These are phyloP conservation scores for Xerocomus spinulosus DNA, from an alignment of 768 basidiomycete genomes.

Conservation along the genomic window DNA sequence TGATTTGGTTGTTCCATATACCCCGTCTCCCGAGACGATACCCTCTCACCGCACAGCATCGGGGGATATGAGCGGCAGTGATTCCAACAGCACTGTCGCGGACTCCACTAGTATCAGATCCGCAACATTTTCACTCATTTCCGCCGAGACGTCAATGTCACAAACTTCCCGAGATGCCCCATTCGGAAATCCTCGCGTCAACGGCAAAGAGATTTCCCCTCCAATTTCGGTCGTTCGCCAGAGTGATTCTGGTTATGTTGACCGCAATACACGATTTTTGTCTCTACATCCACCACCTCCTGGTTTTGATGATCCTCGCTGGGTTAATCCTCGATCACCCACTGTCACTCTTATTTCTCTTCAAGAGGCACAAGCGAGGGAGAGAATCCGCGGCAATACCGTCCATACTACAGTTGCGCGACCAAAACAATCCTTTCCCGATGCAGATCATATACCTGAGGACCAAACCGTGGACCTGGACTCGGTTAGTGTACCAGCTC, in stretches of 20 bases:
- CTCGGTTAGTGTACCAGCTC: conserved; percentile 14
- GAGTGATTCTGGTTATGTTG: conserved; percentile 23
- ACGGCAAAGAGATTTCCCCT: conserved; percentile 53
- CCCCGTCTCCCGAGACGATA: conserved; percentile 28
- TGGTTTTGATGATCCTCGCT: conserved; percentile 39
- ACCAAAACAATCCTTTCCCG: conserved; percentile 30
- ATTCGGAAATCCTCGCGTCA: conserved; percentile 26
- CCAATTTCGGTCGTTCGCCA: conserved; percentile 43
- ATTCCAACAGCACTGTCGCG: conserved; percentile 51
- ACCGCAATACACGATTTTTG: conserved; percentile 28
- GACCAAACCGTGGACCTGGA: conserved; percentile 24
- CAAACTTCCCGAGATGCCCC: conserved; percentile 16
- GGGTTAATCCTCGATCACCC: conserved; percentile 47
- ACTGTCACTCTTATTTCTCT: conserved; percentile 67
- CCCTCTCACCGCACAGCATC: conserved; percentile 29
- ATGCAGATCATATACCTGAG: conserved; percentile 29
- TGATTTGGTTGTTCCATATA: conserved; percentile 46
- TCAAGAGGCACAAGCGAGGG: conserved; percentile 69
- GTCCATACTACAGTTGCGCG: conserved; percentile 28
- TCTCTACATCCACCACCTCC: conserved; percentile 31
- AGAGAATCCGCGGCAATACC: conserved; percentile 55
- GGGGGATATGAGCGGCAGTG: conserved; percentile 39
- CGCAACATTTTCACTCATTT: conserved; percentile 31
- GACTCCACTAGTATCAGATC: conserved; percentile 39
- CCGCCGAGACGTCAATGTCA: conserved; percentile 33